phyloP scores from a whole-genome alignment of 2,329 filamentous ascomycete species.

The Beauveria varroae region DNA sequence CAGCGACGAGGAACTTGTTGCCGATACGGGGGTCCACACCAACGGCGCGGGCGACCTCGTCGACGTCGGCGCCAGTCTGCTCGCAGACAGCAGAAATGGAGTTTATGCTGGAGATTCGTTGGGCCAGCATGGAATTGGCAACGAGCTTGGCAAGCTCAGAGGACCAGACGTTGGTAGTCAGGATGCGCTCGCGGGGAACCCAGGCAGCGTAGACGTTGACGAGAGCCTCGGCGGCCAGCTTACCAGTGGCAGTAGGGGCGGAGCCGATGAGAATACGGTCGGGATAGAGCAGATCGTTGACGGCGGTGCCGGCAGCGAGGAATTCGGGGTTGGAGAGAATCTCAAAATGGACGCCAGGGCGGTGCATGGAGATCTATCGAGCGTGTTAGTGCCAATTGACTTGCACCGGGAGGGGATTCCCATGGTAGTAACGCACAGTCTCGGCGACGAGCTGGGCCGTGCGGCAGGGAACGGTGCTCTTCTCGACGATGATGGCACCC shows the following conservation, averaged over 20 bases:
- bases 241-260: slow-evolving; percentile 50
- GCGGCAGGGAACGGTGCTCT: slow-evolving; percentile 70
- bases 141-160: slow-evolving; percentile 74
- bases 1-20: slow-evolving; percentile 63
- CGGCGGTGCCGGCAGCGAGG: slow-evolving; percentile 68
- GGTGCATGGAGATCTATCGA: slow-evolving; percentile 45
- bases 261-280: slow-evolving; percentile 72
- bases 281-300: slow-evolving; percentile 61
- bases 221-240: slow-evolving; percentile 54
- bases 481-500: slow-evolving; percentile 71
- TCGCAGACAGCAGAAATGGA: slow-evolving; percentile 75
- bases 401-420: no score
- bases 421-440: slow-evolving; percentile 42
- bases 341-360: slow-evolving; percentile 60
- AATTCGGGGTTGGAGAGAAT: slow-evolving; percentile 79
- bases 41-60: slow-evolving; percentile 60
- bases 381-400: no score
- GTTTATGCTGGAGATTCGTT: slow-evolving; percentile 76
- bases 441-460: slow-evolving; percentile 63
- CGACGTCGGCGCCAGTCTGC: slow-evolving; percentile 65
- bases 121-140: slow-evolving; percentile 73
- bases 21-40: slow-evolving; percentile 68
- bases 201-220: slow-evolving; percentile 62
- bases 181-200: slow-evolving; percentile 59
- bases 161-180: slow-evolving; percentile 68